Conservation (phyloP, 768 basidiomycete species). For the Lactarius evosmus region DNA sequence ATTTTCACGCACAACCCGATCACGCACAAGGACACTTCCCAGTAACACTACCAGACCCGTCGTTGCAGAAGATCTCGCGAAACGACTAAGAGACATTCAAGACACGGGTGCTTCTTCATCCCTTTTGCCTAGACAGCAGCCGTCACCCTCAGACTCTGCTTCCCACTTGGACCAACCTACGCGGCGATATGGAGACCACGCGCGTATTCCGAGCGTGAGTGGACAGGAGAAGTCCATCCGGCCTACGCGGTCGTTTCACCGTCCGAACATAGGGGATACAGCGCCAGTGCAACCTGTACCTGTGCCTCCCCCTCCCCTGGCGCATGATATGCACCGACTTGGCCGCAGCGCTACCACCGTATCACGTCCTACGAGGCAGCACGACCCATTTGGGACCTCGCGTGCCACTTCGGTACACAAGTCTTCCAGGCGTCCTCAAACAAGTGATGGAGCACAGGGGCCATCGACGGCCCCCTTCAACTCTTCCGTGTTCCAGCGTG, state of each 20-base stretch:
- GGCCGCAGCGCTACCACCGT: slow-evolving; percentile 28
- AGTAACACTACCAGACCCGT: slow-evolving; percentile 20
- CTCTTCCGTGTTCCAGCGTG: slow-evolving; percentile 31
- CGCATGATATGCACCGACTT: slow-evolving; percentile 2
- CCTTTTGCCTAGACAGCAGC: neutral
- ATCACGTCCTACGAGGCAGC: slow-evolving; percentile 33
- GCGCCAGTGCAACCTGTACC: slow-evolving; percentile 8
- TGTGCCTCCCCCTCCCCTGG: neutral
- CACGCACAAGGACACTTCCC: slow-evolving; percentile 26
- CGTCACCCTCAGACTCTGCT: neutral
- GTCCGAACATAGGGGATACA: slow-evolving; percentile 39
- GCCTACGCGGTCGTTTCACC: slow-evolving; percentile 61
- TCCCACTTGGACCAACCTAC: slow-evolving; percentile 14
- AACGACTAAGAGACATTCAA: slow-evolving; percentile 24
- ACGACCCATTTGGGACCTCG: slow-evolving; percentile 36
- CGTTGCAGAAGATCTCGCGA: slow-evolving; percentile 25
- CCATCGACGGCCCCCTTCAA: slow-evolving; percentile 26
- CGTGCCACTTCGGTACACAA: neutral
- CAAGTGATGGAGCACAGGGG: slow-evolving; percentile 31
- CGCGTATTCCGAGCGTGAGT: slow-evolving; percentile 18
- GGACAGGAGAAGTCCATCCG: slow-evolving; percentile 39
- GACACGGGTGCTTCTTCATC: slow-evolving; percentile 1
- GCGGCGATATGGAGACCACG: slow-evolving; percentile 31
- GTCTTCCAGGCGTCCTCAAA: slow-evolving; percentile 28
- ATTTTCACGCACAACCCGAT: slow-evolving; percentile 8